Evolutionary conservation across 2,329 filamentous ascomycete species (phyloP), one percentile per base, ranked within the genome.

Genomic region (Albophoma yamanashiensis): DNA sequence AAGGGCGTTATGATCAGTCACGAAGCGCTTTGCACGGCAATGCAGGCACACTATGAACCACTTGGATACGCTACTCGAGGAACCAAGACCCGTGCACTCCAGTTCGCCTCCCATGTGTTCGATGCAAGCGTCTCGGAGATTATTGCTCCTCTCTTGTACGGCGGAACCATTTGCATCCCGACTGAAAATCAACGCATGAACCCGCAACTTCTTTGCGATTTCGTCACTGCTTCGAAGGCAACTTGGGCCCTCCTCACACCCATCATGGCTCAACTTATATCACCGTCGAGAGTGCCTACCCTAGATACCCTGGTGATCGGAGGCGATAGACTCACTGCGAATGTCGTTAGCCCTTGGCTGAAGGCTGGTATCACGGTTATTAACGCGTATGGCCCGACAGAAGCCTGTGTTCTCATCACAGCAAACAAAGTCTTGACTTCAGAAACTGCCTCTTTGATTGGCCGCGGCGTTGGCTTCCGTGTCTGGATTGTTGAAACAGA

Each of bases 311-410:
- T 57, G 6, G 55, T 34, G 22, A 47, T 38, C 20, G 27, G 55
- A 22, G 38, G 43, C 36, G 39, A 42, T 34, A 15, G 25, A 2
- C 31, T 50, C 9, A 38, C 45, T 22, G 22, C 42, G 12, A 50
- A 53, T 17, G n/a, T 61, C 8, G 55, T 27, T 11, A 39, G 15
- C 9, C 39, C 45, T 14, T 56, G 55, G 55, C 38, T 45, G 5
- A 14, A 27, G 42, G 42, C 9, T 38, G 27, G 40, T 43, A 56
- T 53, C 7, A 36, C 39, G 15, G 12, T 62, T 17, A 20, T 59
- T 47, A 58, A 59, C 22, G 56, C 27, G 9, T 61, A 58, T 2
- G 59, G 59, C 15, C 59, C 59, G 15, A 53, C 59, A 9, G 59
- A 61, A 38, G 47, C 45, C 5, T 56, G 50, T 9, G 57, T 58